phyloP scores from a whole-genome alignment of 441 rosid species.

The Pelargonium australe region DNA sequence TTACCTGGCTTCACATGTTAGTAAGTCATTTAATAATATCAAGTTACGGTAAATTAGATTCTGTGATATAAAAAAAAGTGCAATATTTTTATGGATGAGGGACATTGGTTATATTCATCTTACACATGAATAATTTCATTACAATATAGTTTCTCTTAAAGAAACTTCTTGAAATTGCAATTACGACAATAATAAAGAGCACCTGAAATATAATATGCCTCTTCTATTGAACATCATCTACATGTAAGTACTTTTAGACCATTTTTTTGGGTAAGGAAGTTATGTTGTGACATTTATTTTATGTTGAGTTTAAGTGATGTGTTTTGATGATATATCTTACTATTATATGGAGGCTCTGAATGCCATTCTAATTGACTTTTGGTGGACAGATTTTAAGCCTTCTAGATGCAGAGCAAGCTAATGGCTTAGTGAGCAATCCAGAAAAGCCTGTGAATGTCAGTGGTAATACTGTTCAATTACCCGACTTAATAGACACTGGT shows the following conservation, averaged over 20 bases:
- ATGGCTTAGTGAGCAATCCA: slow-evolving; percentile 35
- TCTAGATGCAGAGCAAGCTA: slow-evolving; percentile 38
- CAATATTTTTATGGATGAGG: background rate
- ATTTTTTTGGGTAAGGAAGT: background rate
- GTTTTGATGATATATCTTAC: slow-evolving; percentile 1
- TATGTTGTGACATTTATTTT: background rate
- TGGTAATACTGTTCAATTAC: slow-evolving; percentile 43
- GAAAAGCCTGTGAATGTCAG: slow-evolving; percentile 43
- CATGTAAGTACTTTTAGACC: background rate
- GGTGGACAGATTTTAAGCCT: slow-evolving; percentile 63
- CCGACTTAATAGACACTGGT: slow-evolving; percentile 79
- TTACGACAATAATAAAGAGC: background rate
- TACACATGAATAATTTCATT: background rate
- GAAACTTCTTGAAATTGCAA: background rate
- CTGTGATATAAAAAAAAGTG: background rate
- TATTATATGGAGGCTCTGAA: background rate
- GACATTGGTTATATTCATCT: background rate
- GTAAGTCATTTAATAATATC: background rate
- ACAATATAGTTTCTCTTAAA: background rate
- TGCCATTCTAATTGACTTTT: slow-evolving; percentile 11
- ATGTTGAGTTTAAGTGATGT: background rate
- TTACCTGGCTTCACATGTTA: background rate
- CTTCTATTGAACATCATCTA: background rate
- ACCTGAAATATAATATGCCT: background rate
- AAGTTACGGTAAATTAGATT: background rate